Conservation (phyloP, 352 stramenopile genomes). For the Globisporangium nunn region DNA sequence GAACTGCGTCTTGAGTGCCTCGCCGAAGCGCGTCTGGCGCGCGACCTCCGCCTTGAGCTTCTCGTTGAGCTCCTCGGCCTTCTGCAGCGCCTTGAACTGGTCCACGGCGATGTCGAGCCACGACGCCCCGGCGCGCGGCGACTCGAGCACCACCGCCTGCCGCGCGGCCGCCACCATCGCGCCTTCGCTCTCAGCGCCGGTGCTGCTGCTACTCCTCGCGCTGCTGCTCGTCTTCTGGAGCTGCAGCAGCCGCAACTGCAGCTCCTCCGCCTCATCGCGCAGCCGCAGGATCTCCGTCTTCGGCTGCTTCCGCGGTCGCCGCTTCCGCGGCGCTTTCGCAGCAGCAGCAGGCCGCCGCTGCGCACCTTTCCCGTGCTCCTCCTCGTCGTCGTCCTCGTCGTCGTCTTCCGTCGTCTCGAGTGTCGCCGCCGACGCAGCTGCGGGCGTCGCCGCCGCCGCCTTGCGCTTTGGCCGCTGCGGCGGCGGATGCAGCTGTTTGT, state of each 20-base stretch:
- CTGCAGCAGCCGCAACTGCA: slow-evolving; percentile 7
- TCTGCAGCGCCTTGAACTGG: slow-evolving; percentile 9
- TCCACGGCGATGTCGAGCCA: slow-evolving; percentile 10
- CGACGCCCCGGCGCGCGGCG: neutral
- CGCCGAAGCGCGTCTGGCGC: slow-evolving; percentile 7
- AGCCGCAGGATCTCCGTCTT: slow-evolving; percentile 10
- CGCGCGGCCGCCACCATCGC: neutral
- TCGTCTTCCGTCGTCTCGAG: neutral
- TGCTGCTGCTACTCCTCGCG: neutral
- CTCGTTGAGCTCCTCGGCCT: slow-evolving; percentile 4
- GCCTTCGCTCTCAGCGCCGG: neutral
- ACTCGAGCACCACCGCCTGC: neutral
- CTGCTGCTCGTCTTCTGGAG: slow-evolving; percentile 3
- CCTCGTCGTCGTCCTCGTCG: neutral
- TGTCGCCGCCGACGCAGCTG: neutral
- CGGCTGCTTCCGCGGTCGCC: slow-evolving; percentile 6
- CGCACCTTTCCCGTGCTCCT: neutral
- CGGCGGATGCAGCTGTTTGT: neutral
- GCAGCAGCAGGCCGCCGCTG: neutral
- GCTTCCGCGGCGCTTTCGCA: neutral
- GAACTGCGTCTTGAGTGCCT: slow-evolving; percentile 8
- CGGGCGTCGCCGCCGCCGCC: neutral
- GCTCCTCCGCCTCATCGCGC: slow-evolving; percentile 9
- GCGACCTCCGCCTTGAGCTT: slow-evolving; percentile 7
- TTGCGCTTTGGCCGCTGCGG: slow-evolving; percentile 7